Percentiles rank a stretch among this genome's conserved stretches.
These are phyloP conservation scores for Arctium minus DNA, from an alignment of 129 eudicot species.

Conservation along the genomic window DNA sequence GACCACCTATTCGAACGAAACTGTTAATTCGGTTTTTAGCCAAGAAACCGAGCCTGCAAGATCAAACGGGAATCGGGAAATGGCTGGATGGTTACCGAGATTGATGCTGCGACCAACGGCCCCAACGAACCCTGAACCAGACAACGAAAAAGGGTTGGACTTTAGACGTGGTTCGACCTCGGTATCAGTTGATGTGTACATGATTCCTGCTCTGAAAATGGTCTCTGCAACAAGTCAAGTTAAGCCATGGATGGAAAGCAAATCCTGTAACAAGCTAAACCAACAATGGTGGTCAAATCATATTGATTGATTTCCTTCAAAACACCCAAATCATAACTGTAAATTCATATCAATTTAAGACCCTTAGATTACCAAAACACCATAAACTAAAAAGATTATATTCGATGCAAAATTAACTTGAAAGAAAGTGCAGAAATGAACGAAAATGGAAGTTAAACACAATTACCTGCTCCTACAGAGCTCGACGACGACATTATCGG, in stretches of 20 bases:
- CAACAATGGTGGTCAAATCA: background rate
- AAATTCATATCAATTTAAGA: background rate
- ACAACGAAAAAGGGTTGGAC: conserved; percentile 72
- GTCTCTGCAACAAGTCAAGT: conserved; percentile 77
- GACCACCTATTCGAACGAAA: conserved; percentile 54
- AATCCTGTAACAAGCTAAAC: background rate
- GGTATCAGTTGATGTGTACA: conserved; percentile 66
- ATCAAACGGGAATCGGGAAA: background rate
- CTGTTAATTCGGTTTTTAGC: background rate
- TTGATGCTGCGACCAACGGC: conserved; percentile 90
- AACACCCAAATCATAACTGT: background rate
- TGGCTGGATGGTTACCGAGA: conserved; percentile 45
- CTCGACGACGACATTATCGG: conserved; percentile 96
- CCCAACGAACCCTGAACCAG: conserved; percentile 73
- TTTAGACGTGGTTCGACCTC: conserved; percentile 41
- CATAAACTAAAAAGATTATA: background rate
- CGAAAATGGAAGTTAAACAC: background rate
- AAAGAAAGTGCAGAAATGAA: background rate
- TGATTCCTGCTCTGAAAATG: conserved; percentile 95
- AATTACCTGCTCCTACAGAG: conserved; percentile 95
- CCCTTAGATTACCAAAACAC: background rate
- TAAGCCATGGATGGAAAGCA: conserved; percentile 52
- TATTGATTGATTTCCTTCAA: background rate
- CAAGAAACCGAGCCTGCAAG: background rate
- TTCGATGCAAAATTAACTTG: background rate